Base-by-base conservation (phyloP, 345 rosid genomes). In the Sonneratia alba region DNA sequence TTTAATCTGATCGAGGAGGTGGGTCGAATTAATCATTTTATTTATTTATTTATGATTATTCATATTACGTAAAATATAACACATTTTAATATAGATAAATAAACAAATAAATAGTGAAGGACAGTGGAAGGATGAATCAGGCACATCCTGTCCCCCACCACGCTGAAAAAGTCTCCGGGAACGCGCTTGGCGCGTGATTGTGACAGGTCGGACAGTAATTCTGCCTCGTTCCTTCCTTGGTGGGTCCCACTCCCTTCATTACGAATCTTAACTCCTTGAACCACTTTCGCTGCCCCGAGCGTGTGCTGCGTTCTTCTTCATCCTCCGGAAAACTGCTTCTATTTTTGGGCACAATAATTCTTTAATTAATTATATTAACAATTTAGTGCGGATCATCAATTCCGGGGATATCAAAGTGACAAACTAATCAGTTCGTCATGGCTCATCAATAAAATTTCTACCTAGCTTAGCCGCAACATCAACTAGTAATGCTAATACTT, bases 131-230 rank as follows among this genome's bases (percentile, higher is more conserved):
- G 59, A 53, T 53, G 34, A 59, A 36, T 59, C 34, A 22, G 64
- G 64, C 64, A 24, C 24, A 59, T 22, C 64, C 34, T 59, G 64
- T 59, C 64, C 6, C 64, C 64, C 64, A 59, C 64, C 64, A 59
- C 4, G 18, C 53, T 15, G 11, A 22, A n/a, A 19, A 19, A 53
- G 21, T 8, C 43, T 40, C 43, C 7, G 12, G 36, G 1, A 59
- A 59, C 64, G 64, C 64, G 64, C 64, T 59, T n/a, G 24, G 36
- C 64, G 64, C 21, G 64, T 59, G 3, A 3, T 9, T 24, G 64
- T 27, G 36, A 22, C 64, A 59, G 64, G 59, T 53, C 59, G 7
- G 59, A 16, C 43, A 27, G 32, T 27, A 18, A 53, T 18, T 53
- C 59, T 18, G 15, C n/a, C 59, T 27, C 32, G 32, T 19, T 15